Evolutionary conservation across 768 basidiomycete species (phyloP).

Genomic region (Polyporus arcularius): DNA sequence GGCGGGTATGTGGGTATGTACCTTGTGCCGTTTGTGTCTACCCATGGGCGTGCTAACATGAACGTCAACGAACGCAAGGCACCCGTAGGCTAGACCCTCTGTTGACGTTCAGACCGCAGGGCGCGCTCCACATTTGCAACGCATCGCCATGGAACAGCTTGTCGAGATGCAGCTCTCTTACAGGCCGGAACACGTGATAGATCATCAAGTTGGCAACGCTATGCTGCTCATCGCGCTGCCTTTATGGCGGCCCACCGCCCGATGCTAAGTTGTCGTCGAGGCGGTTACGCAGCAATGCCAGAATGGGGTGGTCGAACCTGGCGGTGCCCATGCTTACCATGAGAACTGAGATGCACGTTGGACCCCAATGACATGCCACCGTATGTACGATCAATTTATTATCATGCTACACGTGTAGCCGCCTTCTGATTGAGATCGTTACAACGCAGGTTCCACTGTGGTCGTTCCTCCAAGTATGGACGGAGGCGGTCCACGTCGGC

Average conservation of each 20-base stretch:
- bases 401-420: slow-evolving; percentile 7
- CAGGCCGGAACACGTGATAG: slow-evolving; percentile 19
- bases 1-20: not conserved
- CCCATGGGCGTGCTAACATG: not conserved
- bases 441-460: slow-evolving; percentile 9
- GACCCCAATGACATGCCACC: not conserved
- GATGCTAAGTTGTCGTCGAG: slow-evolving; percentile 3
- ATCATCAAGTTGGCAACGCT: slow-evolving; percentile 17
- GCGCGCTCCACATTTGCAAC: not conserved
- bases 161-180: slow-evolving; percentile 10
- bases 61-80: not conserved
- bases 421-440: slow-evolving; percentile 18
- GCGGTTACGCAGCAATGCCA: not conserved
- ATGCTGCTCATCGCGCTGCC: slow-evolving; percentile 13
- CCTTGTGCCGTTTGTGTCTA: not conserved
- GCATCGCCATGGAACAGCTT: slow-evolving; percentile 10
- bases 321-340: slow-evolving; percentile 11
- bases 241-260: not conserved
- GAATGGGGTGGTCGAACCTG: not conserved
- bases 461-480: slow-evolving; percentile 11
- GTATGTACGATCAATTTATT: slow-evolving; percentile 17
- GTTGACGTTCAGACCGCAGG: not conserved
- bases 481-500: slow-evolving; percentile 14
- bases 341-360: slow-evolving; percentile 13
- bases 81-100: not conserved